Evolutionary conservation across 805 yeast species (phyloP).

Genomic region (Candida easanensis): DNA sequence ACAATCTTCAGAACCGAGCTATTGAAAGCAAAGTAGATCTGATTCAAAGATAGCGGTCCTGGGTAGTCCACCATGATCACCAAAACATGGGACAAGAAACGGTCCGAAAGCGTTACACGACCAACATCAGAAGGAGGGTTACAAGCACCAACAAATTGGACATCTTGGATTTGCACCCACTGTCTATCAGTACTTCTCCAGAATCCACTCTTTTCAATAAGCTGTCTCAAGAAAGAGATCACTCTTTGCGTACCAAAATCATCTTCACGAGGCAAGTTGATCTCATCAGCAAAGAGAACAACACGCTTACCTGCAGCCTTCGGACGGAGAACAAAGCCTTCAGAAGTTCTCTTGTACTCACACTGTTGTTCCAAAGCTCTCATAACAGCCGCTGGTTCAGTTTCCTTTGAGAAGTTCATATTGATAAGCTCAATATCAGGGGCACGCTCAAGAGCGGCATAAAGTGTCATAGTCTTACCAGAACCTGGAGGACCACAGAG

Average conservation of each 20-base stretch:
- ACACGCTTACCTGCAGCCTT: slow-evolving; percentile 61
- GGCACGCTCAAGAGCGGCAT: slow-evolving; percentile 60
- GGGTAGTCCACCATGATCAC: slow-evolving; percentile 82
- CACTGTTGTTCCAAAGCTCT: slow-evolving; percentile 73
- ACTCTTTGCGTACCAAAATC: slow-evolving; percentile 70
- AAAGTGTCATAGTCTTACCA: slow-evolving; percentile 90
- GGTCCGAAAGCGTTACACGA: slow-evolving; percentile 48
- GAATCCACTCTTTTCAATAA: slow-evolving; percentile 73
- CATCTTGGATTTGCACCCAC: slow-evolving; percentile 64
- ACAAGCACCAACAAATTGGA: slow-evolving; percentile 94
- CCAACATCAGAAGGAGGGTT: slow-evolving; percentile 86
- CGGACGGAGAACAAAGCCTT: slow-evolving; percentile 59
- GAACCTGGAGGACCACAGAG: slow-evolving; percentile 97
- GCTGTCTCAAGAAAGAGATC: slow-evolving; percentile 68
- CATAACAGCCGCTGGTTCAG: slow-evolving; percentile 59
- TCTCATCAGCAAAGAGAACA: slow-evolving; percentile 88
- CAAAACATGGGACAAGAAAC: slow-evolving; percentile 67
- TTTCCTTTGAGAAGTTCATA: slow-evolving; percentile 80
- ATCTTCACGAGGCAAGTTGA: slow-evolving; percentile 77
- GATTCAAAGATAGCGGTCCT: slow-evolving; percentile 52
- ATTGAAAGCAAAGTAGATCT: slow-evolving; percentile 63
- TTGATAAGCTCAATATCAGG: slow-evolving; percentile 59
- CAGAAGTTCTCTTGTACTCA: slow-evolving; percentile 47
- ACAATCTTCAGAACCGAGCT: slow-evolving; percentile 53
- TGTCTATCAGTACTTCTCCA: slow-evolving; percentile 58